These are phyloP conservation scores for Leishmania tarentolae DNA, from an alignment of 208 protist species.

Conservation along the genomic window DNA sequence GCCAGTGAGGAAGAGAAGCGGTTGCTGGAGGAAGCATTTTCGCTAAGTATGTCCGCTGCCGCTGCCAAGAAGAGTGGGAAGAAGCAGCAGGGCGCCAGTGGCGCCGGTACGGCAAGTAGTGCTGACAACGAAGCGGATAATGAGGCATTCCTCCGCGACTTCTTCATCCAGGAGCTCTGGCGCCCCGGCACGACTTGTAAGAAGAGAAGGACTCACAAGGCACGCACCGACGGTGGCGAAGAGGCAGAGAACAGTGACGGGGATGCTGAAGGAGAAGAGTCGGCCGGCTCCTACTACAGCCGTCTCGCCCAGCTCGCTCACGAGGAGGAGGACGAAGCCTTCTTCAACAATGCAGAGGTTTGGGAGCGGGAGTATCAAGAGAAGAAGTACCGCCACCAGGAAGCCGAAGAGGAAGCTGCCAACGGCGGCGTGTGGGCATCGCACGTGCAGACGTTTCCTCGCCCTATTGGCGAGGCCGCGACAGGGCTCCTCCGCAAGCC, in stretches of 20 bases:
- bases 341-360: conserved; percentile 80
- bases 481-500: conserved; percentile 74
- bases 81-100: background rate
- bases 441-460: conserved; percentile 77
- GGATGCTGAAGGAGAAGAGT: conserved; percentile 28
- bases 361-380: conserved; percentile 90
- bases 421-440: conserved; percentile 49
- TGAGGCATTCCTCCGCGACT: conserved; percentile 69
- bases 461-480: conserved; percentile 70
- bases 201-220: conserved; percentile 8
- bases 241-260: conserved; percentile 3
- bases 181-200: conserved; percentile 23
- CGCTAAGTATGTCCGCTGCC: conserved; percentile 6
- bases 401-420: conserved; percentile 48
- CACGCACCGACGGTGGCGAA: background rate
- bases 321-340: conserved; percentile 82
- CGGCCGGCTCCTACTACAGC: conserved; percentile 42
- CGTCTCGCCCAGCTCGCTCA: conserved; percentile 65
- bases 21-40: conserved; percentile 31
- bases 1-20: conserved; percentile 27
- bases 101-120: background rate
- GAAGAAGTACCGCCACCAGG: conserved; percentile 87
- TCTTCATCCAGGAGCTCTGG: conserved; percentile 82
- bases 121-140: conserved; percentile 15
- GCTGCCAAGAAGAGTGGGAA: conserved; percentile 1